Evolutionary conservation across 2,329 filamentous ascomycete species (phyloP).

Genomic region (Venturia carpophila): DNA sequence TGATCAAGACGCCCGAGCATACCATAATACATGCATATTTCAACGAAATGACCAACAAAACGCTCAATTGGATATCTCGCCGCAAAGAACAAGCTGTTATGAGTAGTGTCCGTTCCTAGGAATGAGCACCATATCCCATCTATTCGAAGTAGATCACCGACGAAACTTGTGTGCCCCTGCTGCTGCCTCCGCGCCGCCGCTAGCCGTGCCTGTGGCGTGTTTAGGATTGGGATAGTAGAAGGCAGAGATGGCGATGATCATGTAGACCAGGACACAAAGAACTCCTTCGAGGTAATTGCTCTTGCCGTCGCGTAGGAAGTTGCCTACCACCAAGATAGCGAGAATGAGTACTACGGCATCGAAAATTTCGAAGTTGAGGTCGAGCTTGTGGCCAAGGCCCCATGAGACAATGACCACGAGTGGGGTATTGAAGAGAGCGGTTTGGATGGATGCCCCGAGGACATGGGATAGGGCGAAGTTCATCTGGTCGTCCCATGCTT

Average conservation of each 20-base stretch:
- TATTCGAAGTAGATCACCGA: background rate
- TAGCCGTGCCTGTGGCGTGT: background rate
- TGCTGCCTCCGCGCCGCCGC: background rate
- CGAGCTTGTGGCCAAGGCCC: conserved; percentile 63
- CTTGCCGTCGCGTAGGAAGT: conserved; percentile 80
- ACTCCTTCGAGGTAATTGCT: conserved; percentile 85
- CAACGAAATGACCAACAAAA: background rate
- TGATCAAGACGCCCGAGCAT: background rate
- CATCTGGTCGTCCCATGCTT: conserved; percentile 76
- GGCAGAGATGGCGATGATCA: conserved; percentile 54
- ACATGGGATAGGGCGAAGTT: conserved; percentile 82
- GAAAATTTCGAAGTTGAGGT: conserved; percentile 80
- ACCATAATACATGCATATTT: background rate
- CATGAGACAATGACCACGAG: conserved; percentile 78
- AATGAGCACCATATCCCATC: background rate
- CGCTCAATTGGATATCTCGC: conserved; percentile 1
- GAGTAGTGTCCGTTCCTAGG: background rate
- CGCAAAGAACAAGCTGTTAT: background rate
- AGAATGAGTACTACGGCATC: conserved; percentile 75
- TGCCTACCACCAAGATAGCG: conserved; percentile 76
- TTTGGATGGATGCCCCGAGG: conserved; percentile 80
- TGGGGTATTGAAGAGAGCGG: conserved; percentile 78
- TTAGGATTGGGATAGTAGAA: conserved; percentile 53
- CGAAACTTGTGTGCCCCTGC: background rate
- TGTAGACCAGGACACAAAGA: conserved; percentile 63